Evolutionary conservation across 129 eudicot species (phyloP).

Genomic region (Helianthus annuus): HanXRQr2.0-SUNRISE NC_035436.2:203606787-203607286

Average conservation of each 20-base stretch:
- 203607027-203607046: not conserved
- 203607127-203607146: no score
- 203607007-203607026: constrained; percentile 12
- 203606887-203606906: constrained; percentile 16
- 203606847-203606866: not conserved
- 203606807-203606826: not conserved
- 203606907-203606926: not conserved
- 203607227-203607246: no score
- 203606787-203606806: not conserved
- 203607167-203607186: no score
- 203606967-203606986: constrained; percentile 1
- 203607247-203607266: no score
- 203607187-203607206: no score
- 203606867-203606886: constrained; percentile 11
- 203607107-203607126: no score
- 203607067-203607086: not conserved
- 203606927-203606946: constrained; percentile 11
- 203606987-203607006: not conserved
- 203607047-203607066: not conserved
- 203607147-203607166: no score
- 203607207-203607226: no score
- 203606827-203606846: not conserved
- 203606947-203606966: not conserved
- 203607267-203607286: no score
- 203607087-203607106: no score